Conservation (phyloP, 495 filamentous ascomycete genomes). For the Baudoinia panamericana region DNA sequence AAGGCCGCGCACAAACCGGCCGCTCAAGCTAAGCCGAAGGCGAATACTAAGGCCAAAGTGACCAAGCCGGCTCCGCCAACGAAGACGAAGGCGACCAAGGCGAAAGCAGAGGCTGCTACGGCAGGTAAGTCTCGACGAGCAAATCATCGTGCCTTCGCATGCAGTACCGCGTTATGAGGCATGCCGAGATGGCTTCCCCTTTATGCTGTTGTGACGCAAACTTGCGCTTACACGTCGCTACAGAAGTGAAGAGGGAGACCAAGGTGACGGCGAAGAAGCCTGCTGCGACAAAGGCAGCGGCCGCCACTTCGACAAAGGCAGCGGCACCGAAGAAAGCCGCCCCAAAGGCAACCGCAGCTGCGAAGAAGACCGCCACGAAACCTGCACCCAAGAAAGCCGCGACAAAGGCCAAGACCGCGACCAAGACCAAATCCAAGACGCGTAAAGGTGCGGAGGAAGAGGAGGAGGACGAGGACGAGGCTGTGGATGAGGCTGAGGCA, state of each 20-base stretch:
- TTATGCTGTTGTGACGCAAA: neutral
- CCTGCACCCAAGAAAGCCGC: too few species aligned
- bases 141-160: too few species aligned
- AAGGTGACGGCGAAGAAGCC: constrained; percentile 2
- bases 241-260: too few species aligned
- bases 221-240: neutral
- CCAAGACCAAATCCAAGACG: too few species aligned
- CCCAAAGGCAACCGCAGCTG: neutral
- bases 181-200: too few species aligned
- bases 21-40: neutral
- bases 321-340: constrained; percentile 8
- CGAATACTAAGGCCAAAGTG: constrained; percentile 11
- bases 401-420: neutral
- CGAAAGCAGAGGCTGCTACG: neutral
- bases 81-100: neutral
- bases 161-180: too few species aligned
- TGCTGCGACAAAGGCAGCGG: neutral
- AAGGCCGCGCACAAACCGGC: constrained; percentile 1
- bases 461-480: constrained; percentile 4
- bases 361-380: constrained; percentile 3
- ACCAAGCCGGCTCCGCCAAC: constrained; percentile 15
- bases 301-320: constrained; percentile 1
- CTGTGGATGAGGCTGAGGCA: constrained; percentile 9
- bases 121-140: too few species aligned
- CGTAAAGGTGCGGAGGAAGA: too few species aligned